Percentiles rank a stretch among this genome's conserved stretches.
Conservation (phyloP, 2,329 filamentous ascomycete species). For the Diplodia mutila region DNA sequence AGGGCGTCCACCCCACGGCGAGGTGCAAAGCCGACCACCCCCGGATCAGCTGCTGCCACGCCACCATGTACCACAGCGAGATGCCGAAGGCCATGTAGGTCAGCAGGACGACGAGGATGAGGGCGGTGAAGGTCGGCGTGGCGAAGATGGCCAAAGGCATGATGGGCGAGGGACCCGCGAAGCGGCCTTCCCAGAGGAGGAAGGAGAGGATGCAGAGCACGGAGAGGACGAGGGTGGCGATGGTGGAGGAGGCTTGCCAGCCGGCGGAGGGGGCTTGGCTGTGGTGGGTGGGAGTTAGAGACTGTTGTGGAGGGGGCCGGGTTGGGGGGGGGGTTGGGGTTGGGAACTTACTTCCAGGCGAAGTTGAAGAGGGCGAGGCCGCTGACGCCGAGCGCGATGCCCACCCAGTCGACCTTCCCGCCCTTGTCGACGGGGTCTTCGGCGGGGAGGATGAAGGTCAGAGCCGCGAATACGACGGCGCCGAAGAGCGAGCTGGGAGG, state of each 20-base stretch:
- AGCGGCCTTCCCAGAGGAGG: conserved; percentile 47
- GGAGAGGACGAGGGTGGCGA: conserved; percentile 43
- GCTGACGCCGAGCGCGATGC: conserved; percentile 44
- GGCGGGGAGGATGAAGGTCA: not conserved
- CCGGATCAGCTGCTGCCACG: conserved; percentile 52
- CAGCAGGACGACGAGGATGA: conserved; percentile 51
- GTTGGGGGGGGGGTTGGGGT: no score
- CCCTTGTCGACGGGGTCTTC: conserved; percentile 41
- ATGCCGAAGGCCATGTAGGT: conserved; percentile 55
- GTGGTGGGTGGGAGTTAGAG: not conserved
- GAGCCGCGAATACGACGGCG: not conserved
- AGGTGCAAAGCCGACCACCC: conserved; percentile 47
- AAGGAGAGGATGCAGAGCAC: conserved; percentile 44
- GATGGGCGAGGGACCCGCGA: conserved; percentile 44
- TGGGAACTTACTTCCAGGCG: conserved; percentile 52
- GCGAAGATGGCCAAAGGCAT: conserved; percentile 52
- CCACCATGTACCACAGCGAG: conserved; percentile 54
- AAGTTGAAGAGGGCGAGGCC: conserved; percentile 56
- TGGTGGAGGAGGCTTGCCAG: conserved; percentile 50
- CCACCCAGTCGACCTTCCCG: conserved; percentile 48
- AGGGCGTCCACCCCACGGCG: conserved; percentile 43
- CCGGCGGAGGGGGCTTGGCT: conserved; percentile 51
- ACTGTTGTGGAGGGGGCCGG: not conserved
- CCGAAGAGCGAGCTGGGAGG: not conserved
- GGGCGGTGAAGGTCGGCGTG: conserved; percentile 49